Base-by-base conservation (phyloP, 768 basidiomycete genomes). In the Trametes coccinea region DNA sequence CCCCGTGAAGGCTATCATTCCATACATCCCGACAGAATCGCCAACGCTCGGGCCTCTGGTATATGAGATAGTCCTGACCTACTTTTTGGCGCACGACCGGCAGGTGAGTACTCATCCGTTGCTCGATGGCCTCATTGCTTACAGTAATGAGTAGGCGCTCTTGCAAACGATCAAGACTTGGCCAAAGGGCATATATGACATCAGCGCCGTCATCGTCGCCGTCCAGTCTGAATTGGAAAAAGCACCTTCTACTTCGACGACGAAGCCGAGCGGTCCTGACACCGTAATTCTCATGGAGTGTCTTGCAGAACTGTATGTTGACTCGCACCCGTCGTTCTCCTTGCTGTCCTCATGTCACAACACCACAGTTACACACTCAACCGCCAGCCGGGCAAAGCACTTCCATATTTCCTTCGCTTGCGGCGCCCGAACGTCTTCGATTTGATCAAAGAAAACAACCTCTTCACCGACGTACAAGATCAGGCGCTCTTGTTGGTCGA, bases 401-500 rank as follows among this genome's bases (percentile, higher is more conserved):
- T 99, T 0, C 92, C 92, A 0, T 98, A 85, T 76, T 93, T 89
- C 77, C 81, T 99, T 14, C 84, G 92, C 7, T 80, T 98, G 14
- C 86, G 95, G 7, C 81, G 88, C 52, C 86, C 93, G 6, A 89
- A 94, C 67, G 96, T 98, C 11, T 96, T 99, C 72, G 89, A 95
- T 61, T 87, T 99, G 58, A 97, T 99, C 67, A 82, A 90, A 39
- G 93, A 97, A 56, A 80, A 97, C 70, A 96, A 96, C 69, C 78
- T 99, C 5, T 99, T 97, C 74, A 92, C 95, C 27, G 93, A 92
- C 57, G 92, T 99, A 2, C 90, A 92, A 70, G 95, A 98, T 69
- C 95, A 97, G 74, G 94, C 92, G 16, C 77, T 97, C 2, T 79
- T 94, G 10, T 84, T 99, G 2, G 89, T 99, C 11, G 93, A 98